Evolutionary conservation across 2,329 filamentous ascomycete genomes (phyloP).

Genomic region (Moelleriella libera): DNA sequence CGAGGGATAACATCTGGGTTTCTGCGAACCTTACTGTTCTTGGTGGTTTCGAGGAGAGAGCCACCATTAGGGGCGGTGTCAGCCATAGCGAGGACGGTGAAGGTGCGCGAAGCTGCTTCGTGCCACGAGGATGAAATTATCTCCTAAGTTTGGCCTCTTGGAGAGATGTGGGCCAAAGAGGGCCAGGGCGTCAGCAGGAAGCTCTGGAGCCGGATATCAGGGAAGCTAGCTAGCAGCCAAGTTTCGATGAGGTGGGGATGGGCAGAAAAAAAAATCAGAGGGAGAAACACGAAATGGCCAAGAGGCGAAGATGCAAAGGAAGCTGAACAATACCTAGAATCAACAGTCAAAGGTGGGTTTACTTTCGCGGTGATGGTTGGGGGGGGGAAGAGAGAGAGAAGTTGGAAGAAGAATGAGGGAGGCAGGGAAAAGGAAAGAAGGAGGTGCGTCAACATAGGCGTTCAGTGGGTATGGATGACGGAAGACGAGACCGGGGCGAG

Average conservation of each 20-base stretch:
- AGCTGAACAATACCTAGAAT: neutral
- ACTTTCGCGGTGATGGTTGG: neutral
- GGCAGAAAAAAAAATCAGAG: constrained; percentile 1
- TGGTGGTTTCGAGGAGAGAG: constrained; percentile 30
- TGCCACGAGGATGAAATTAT: constrained; percentile 3
- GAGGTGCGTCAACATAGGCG: neutral
- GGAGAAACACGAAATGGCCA: constrained; percentile 1
- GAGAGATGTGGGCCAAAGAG: constrained; percentile 2
- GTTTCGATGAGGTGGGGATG: constrained; percentile 1
- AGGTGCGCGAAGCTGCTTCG: neutral
- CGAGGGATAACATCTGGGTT: neutral
- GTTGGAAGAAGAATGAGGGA: constrained; percentile 2
- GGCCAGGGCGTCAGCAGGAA: constrained; percentile 3
- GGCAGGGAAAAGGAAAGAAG: neutral
- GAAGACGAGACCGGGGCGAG: constrained; percentile 1
- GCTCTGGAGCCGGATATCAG: constrained; percentile 2
- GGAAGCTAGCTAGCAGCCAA: neutral
- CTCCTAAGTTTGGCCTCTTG: constrained; percentile 1
- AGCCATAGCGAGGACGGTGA: constrained; percentile 11
- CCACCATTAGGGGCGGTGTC: constrained; percentile 29
- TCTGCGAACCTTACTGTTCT: constrained; percentile 37
- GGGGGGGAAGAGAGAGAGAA: constrained; percentile 1
- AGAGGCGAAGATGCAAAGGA: neutral
- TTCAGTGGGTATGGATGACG: constrained; percentile 3
- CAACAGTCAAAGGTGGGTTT: neutral